A percentile compares a stretch with the other conserved stretches of the same genome.
phyloP scores from a whole-genome alignment of 164 flowering plant species.

The Stephania japonica region DNA sequence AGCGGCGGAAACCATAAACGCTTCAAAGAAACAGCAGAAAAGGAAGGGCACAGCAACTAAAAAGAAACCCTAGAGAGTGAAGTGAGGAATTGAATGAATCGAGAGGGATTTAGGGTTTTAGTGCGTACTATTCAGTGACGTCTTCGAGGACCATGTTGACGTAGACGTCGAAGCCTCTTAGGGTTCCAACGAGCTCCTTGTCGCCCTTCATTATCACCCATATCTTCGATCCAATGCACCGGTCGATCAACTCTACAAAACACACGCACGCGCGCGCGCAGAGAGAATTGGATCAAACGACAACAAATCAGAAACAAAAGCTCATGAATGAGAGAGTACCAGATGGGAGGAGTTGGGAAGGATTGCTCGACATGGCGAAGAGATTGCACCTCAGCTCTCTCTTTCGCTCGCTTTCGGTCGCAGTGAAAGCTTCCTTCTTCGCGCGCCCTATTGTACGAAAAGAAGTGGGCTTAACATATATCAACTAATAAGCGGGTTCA shows the following conservation, averaged over 20 bases:
- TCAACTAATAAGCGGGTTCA: too few species aligned
- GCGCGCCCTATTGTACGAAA: too few species aligned
- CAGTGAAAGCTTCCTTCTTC: too few species aligned
- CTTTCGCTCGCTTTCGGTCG: too few species aligned
- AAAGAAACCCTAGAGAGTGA: neutral
- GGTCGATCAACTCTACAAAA: slow-evolving; percentile 81
- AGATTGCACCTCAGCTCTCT: too few species aligned
- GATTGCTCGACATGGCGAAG: slow-evolving; percentile 52
- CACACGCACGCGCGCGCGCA: neutral
- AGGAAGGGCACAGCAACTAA: too few species aligned
- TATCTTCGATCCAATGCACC: slow-evolving; percentile 94
- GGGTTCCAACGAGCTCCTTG: slow-evolving; percentile 96
- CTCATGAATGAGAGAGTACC: slow-evolving; percentile 19
- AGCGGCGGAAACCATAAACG: too few species aligned
- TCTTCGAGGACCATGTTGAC: slow-evolving; percentile 99
- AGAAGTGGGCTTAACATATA: too few species aligned
- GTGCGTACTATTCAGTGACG: slow-evolving; percentile 82
- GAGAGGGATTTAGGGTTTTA: neutral
- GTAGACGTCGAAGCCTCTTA: slow-evolving; percentile 86
- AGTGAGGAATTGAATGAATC: slow-evolving; percentile 2
- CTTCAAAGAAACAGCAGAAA: neutral
- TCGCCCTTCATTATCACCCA: slow-evolving; percentile 99
- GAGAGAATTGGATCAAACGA: too few species aligned
- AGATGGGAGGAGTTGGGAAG: slow-evolving; percentile 87
- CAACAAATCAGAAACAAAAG: neutral